Percentiles rank a stretch among this genome's conserved stretches.
Evolutionary conservation across 257 asterid species (phyloP).

Genomic region (Lycium ferocissimum): DNA sequence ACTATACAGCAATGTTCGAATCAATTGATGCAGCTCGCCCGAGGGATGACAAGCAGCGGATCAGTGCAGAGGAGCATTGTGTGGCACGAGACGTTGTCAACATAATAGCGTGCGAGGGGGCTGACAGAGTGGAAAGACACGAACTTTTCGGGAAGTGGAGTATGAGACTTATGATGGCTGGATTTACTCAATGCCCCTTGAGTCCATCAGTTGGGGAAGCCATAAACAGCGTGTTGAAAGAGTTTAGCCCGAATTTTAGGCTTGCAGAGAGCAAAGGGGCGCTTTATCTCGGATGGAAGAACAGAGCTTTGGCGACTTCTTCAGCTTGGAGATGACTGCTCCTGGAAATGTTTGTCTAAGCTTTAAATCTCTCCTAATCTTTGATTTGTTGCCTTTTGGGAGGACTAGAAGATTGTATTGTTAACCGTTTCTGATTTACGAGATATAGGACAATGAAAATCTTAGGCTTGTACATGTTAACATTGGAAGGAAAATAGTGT

Average conservation of each 20-base stretch:
- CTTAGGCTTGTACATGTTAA: background rate
- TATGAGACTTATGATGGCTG: constrained; percentile 73
- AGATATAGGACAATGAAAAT: constrained; percentile 17
- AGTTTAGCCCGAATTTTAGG: constrained; percentile 63
- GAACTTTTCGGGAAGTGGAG: constrained; percentile 92
- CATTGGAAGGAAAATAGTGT: constrained; percentile 11
- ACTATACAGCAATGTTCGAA: constrained; percentile 90
- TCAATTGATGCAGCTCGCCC: constrained; percentile 75
- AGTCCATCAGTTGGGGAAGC: constrained; percentile 66
- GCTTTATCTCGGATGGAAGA: constrained; percentile 86
- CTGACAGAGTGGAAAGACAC: constrained; percentile 84
- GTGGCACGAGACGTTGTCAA: constrained; percentile 86
- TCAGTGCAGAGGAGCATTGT: constrained; percentile 82
- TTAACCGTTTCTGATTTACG: background rate
- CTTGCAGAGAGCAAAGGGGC: constrained; percentile 66
- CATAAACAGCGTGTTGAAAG: constrained; percentile 59
- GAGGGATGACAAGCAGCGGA: constrained; percentile 72
- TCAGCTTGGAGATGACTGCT: constrained; percentile 79
- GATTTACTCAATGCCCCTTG: constrained; percentile 63
- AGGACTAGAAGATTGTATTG: background rate
- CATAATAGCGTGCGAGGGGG: constrained; percentile 86
- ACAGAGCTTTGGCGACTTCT: constrained; percentile 63
- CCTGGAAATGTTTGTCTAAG: background rate
- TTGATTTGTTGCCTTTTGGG: background rate
- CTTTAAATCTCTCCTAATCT: constrained; percentile 5